A percentile compares a stretch with the other conserved stretches of the same genome.
Conservation (phyloP, 2,329 filamentous ascomycete species). For the Pestalotiopsis sp. region DNA sequence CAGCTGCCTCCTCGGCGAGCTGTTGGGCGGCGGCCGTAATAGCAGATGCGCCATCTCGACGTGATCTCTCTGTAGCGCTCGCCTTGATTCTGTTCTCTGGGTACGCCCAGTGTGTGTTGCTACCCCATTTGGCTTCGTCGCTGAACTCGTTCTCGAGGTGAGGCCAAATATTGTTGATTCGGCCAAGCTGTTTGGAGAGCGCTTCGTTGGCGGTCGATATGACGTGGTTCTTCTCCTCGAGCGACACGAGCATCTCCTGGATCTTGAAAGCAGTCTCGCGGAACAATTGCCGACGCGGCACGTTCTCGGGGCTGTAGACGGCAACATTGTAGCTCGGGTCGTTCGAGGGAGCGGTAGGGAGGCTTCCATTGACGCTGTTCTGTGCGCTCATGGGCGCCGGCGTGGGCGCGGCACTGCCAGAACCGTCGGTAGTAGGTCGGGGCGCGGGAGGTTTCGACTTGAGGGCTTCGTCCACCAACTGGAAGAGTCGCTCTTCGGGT, state of each 20-base stretch:
- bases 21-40: constrained; percentile 78
- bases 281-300: constrained; percentile 74
- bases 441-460: constrained; percentile 51
- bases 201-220: constrained; percentile 91
- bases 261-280: constrained; percentile 78
- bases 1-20: constrained; percentile 81
- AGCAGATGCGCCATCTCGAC: constrained; percentile 77
- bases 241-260: constrained; percentile 81
- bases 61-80: constrained; percentile 72
- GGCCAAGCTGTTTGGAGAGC: constrained; percentile 79
- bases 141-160: constrained; percentile 88
- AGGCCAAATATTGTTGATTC: constrained; percentile 85
- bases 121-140: constrained; percentile 92
- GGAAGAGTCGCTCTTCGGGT: constrained; percentile 80
- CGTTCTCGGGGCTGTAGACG: constrained; percentile 59
- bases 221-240: constrained; percentile 98
- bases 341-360: constrained; percentile 40
- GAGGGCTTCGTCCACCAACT: constrained; percentile 70
- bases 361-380: constrained; percentile 46
- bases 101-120: constrained; percentile 93
- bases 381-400: constrained; percentile 54
- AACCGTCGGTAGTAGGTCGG: constrained; percentile 47
- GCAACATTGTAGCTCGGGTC: constrained; percentile 46
- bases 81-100: constrained; percentile 75
- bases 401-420: constrained; percentile 42